A percentile compares a stretch with the other conserved stretches of the same genome.
These are phyloP conservation scores for Fusarium sterilihyphosum DNA, from an alignment of 2,329 filamentous ascomycete genomes.

Conservation along the genomic window DNA sequence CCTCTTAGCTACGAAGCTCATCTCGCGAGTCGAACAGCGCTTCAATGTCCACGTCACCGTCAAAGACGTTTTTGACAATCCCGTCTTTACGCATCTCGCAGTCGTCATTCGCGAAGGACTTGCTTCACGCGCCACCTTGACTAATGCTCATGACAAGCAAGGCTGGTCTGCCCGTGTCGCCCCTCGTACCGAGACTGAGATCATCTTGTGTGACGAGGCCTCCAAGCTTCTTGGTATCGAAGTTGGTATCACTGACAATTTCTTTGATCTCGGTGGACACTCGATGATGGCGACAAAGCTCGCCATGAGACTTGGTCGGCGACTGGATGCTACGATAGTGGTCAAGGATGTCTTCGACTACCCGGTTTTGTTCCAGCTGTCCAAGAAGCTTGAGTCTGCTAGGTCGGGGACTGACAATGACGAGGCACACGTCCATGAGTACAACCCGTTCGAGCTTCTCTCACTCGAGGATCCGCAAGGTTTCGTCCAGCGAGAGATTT, in stretches of 20 bases:
- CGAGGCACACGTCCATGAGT: background rate
- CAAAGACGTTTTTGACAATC: slow-evolving; percentile 6
- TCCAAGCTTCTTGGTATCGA: background rate
- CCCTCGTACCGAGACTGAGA: background rate
- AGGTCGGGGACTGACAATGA: background rate
- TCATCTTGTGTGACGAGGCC: background rate
- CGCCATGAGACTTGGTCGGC: background rate
- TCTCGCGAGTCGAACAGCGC: background rate
- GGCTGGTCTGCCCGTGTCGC: background rate
- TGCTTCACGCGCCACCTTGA: background rate
- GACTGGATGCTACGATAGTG: background rate
- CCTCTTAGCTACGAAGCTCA: slow-evolving; percentile 9
- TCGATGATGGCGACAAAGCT: slow-evolving; percentile 15
- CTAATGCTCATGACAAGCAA: background rate
- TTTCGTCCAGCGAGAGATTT: background rate
- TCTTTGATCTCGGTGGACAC: slow-evolving; percentile 13
- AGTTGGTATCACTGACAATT: slow-evolving; percentile 9
- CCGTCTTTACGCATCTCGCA: background rate
- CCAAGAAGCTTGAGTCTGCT: background rate
- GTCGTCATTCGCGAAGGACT: background rate
- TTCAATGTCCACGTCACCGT: background rate
- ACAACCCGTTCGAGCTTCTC: background rate
- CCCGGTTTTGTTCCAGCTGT: background rate
- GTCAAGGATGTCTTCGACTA: slow-evolving; percentile 17
- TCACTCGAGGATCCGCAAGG: background rate